phyloP scores from a whole-genome alignment of 768 basidiomycete genomes.

The Mrakia frigida region DNA sequence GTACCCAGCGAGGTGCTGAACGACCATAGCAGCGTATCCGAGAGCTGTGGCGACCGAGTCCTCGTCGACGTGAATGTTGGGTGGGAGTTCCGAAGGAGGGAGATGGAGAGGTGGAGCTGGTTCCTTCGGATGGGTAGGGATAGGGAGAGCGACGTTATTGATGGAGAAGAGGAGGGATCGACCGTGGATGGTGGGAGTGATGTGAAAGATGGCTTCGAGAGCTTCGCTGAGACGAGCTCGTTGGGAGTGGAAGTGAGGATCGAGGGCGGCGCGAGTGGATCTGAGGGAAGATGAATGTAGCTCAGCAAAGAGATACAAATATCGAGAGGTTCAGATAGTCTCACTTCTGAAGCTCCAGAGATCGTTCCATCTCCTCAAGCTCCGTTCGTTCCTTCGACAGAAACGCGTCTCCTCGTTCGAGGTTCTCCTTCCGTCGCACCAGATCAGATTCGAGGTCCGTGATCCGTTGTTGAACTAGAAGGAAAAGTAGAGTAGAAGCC shows the following conservation, averaged over 20 bases:
- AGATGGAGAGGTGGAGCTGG: slow-evolving; percentile 77
- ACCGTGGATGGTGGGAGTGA: slow-evolving; percentile 62
- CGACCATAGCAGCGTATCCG: slow-evolving; percentile 81
- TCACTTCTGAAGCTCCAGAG: neutral
- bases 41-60: slow-evolving; percentile 81
- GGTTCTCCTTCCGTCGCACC: neutral
- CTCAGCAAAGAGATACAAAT: neutral
- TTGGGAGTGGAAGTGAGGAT: slow-evolving; percentile 5
- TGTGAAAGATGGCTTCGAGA: slow-evolving; percentile 76
- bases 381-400: neutral
- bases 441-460: neutral
- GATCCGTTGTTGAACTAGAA: neutral
- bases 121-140: slow-evolving; percentile 65
- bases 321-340: neutral
- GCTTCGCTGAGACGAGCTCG: neutral
- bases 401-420: neutral
- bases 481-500: too few relatives aligned
- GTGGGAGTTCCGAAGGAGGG: slow-evolving; percentile 51
- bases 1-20: slow-evolving; percentile 75
- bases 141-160: slow-evolving; percentile 80
- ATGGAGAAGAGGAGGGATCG: slow-evolving; percentile 85
- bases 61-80: slow-evolving; percentile 60
- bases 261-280: neutral
- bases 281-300: neutral
- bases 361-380: neutral